Conservation (phyloP, 169 alveolate genomes). For the Ichthyophthirius multifiliis region DNA sequence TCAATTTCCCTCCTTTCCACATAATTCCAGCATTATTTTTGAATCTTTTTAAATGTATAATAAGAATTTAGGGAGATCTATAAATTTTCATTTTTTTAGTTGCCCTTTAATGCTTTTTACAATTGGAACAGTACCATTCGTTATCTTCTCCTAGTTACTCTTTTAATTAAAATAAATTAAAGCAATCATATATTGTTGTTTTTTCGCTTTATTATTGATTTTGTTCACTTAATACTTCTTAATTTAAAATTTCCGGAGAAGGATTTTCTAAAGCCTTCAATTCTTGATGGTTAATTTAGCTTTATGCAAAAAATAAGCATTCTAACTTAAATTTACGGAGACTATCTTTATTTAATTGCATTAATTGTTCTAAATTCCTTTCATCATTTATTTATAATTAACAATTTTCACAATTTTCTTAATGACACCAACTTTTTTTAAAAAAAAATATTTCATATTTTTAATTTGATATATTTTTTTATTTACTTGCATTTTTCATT, state of each 20-base stretch:
- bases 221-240: too few relatives aligned
- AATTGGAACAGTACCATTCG: slow-evolving; percentile 90
- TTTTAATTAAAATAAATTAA: slow-evolving; percentile 71
- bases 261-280: too few relatives aligned
- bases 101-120: slow-evolving; percentile 85
- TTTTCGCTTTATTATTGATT: too few relatives aligned
- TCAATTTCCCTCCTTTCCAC: slow-evolving; percentile 57
- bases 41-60: slow-evolving; percentile 74
- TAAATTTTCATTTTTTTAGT: slow-evolving; percentile 66
- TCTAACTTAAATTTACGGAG: not conserved
- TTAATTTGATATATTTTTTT: too few relatives aligned
- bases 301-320: not conserved
- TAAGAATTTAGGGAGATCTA: slow-evolving; percentile 65
- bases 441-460: too few relatives aligned
- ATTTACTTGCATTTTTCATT: too few relatives aligned
- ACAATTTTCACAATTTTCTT: too few relatives aligned
- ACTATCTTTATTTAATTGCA: not conserved
- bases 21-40: slow-evolving; percentile 31
- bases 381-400: too few relatives aligned
- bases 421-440: too few relatives aligned
- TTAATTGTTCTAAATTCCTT: not conserved
- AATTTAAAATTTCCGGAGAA: too few relatives aligned
- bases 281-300: too few relatives aligned
- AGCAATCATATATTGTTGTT: slow-evolving; percentile 55
- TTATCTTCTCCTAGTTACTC: slow-evolving; percentile 87